Evolutionary conservation across 1,139 yeast genomes (phyloP).

Genomic region (Geotrichum aggregatum): DNA sequence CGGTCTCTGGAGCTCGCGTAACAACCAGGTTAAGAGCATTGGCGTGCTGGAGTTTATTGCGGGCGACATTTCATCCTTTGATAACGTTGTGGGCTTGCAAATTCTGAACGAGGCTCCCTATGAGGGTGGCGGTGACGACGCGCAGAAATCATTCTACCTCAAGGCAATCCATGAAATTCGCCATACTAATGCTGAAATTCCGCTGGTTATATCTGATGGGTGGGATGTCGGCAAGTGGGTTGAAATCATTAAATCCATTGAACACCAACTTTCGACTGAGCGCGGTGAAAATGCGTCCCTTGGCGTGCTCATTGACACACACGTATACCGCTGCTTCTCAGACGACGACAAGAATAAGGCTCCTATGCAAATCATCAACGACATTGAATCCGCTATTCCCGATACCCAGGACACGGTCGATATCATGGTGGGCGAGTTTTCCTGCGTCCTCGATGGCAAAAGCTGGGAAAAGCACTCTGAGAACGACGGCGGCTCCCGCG

Average conservation of each 20-base stretch:
- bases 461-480: constrained; percentile 60
- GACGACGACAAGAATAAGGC: constrained; percentile 64
- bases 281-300: constrained; percentile 32
- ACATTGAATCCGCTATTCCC: constrained; percentile 45
- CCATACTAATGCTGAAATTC: constrained; percentile 51
- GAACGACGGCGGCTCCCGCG: constrained; percentile 36
- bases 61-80: constrained; percentile 50
- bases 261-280: constrained; percentile 33
- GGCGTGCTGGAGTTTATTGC: constrained; percentile 60
- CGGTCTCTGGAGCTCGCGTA: constrained; percentile 56
- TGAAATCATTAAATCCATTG: constrained; percentile 54
- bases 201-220: constrained; percentile 83
- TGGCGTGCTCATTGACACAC: constrained; percentile 77
- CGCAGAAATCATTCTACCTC: constrained; percentile 54
- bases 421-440: constrained; percentile 80
- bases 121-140: constrained; percentile 44
- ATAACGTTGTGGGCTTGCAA: constrained; percentile 77
- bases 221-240: constrained; percentile 89
- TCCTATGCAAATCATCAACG: constrained; percentile 56
- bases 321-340: constrained; percentile 80
- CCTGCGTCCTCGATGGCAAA: constrained; percentile 74
- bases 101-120: constrained; percentile 80
- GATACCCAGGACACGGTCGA: constrained; percentile 54
- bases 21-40: constrained; percentile 46
- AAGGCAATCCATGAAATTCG: constrained; percentile 64